phyloP scores from a whole-genome alignment of 176 grass and related monocot genomes.

The Otatea glauca region DNA sequence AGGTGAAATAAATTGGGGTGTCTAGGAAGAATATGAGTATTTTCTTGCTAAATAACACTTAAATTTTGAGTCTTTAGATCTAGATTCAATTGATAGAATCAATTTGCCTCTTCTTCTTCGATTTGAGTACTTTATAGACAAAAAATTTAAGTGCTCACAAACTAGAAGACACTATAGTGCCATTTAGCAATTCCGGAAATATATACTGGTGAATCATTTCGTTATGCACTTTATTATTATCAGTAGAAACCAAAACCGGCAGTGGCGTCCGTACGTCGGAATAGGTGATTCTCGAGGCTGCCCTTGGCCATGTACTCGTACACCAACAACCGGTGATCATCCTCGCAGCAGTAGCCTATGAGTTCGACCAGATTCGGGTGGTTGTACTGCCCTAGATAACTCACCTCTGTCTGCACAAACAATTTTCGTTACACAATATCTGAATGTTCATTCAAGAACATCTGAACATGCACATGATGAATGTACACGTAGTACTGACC shows the following conservation, averaged over 20 bases:
- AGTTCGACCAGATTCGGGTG: slow-evolving; percentile 73
- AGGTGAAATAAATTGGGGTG: not conserved
- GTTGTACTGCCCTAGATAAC: slow-evolving; percentile 68
- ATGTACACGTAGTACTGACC: slow-evolving; percentile 37
- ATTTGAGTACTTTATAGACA: too few species aligned
- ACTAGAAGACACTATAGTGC: too few species aligned
- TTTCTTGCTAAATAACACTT: too few species aligned
- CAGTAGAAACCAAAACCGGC: not conserved
- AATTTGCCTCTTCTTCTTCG: too few species aligned
- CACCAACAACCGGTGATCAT: slow-evolving; percentile 75
- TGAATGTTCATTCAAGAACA: not conserved
- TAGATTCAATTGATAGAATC: too few species aligned
- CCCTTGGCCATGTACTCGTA: slow-evolving; percentile 85
- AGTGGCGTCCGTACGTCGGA: slow-evolving; percentile 44
- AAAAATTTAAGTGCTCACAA: too few species aligned
- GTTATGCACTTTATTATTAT: not conserved
- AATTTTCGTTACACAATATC: too few species aligned
- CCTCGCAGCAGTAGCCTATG: slow-evolving; percentile 85
- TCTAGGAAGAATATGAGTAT: too few species aligned
- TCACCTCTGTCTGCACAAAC: slow-evolving; percentile 70
- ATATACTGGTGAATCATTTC: not conserved
- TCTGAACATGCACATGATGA: not conserved
- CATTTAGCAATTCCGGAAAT: too few species aligned
- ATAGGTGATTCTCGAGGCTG: slow-evolving; percentile 84
- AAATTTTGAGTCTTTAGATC: too few species aligned